A percentile compares a stretch with the other conserved stretches of the same genome.
Conservation (phyloP, 148 eudicot species). For the Cornus controversa region DNA sequence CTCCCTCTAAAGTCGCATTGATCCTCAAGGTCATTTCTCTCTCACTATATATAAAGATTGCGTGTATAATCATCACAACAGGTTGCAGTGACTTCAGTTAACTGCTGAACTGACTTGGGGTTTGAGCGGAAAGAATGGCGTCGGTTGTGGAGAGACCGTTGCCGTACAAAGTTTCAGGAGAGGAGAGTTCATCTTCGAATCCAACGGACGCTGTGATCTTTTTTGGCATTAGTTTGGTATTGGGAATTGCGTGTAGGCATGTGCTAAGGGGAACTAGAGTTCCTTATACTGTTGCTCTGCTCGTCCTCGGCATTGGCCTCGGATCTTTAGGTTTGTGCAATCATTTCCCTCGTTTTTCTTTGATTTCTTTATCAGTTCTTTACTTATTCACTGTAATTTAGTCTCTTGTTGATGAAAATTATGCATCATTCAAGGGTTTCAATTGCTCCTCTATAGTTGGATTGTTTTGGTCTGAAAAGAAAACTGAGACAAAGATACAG, state of each 20-base stretch:
- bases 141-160: conserved; percentile 26
- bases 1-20: too few species aligned
- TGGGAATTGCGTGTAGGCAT: conserved; percentile 83
- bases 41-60: too few species aligned
- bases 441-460: too few species aligned
- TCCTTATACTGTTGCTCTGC: conserved; percentile 88
- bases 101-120: not conserved
- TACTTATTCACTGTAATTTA: not conserved
- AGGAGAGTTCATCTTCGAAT: conserved; percentile 24
- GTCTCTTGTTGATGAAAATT: not conserved
- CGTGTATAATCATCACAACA: too few species aligned
- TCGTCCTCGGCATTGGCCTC: conserved; percentile 70
- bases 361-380: not conserved
- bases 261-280: conserved; percentile 77
- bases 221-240: conserved; percentile 61
- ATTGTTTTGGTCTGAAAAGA: too few species aligned
- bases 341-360: not conserved
- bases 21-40: too few species aligned
- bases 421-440: too few species aligned
- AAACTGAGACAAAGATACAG: too few species aligned
- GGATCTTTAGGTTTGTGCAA: conserved; percentile 62
- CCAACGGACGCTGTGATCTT: conserved; percentile 82
- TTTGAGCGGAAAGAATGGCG: conserved; percentile 24
- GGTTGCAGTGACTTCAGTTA: not conserved
- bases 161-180: conserved; percentile 25